phyloP scores from a whole-genome alignment of 2,329 filamentous ascomycete genomes.

The Coniochaeta hoffmannii region DNA sequence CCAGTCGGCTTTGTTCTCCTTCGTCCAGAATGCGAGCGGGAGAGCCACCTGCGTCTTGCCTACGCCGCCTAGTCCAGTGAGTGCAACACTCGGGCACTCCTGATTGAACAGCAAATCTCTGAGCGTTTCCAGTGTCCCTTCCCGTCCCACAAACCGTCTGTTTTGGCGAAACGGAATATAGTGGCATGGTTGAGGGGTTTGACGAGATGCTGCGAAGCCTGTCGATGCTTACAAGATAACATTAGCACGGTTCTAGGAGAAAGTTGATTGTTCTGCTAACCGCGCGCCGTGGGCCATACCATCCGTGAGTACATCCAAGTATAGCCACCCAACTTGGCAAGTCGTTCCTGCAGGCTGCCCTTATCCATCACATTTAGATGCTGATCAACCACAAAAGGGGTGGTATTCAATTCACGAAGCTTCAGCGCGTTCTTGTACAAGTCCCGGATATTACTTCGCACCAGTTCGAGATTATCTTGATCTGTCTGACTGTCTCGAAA shows the following conservation, averaged over 20 bases:
- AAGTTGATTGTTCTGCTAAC: too few relatives aligned
- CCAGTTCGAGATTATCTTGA: constrained; percentile 11
- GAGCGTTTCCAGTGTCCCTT: constrained; percentile 14
- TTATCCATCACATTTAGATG: too few relatives aligned
- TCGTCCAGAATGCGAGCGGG: constrained; percentile 29
- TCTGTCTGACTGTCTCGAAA: constrained; percentile 7
- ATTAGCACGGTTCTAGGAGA: too few relatives aligned
- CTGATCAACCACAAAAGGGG: too few relatives aligned
- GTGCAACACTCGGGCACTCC: constrained; percentile 16
- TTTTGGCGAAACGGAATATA: constrained; percentile 14
- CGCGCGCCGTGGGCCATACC: too few relatives aligned
- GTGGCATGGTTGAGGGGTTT: constrained; percentile 2
- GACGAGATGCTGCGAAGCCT: too few relatives aligned
- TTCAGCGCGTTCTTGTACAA: constrained; percentile 4
- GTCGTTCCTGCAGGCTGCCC: too few relatives aligned
- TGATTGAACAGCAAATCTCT: constrained; percentile 17
- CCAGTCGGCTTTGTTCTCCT: constrained; percentile 22
- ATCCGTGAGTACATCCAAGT: too few relatives aligned
- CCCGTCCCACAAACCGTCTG: constrained; percentile 18
- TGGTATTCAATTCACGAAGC: too few relatives aligned
- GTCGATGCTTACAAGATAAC: too few relatives aligned
- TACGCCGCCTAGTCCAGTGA: constrained; percentile 30
- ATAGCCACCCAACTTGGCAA: too few relatives aligned
- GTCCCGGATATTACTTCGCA: constrained; percentile 8
- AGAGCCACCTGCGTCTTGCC: constrained; percentile 33